Evolutionary conservation across 1,139 yeast species (phyloP).

Genomic region (Hansenula sp.): DNA sequence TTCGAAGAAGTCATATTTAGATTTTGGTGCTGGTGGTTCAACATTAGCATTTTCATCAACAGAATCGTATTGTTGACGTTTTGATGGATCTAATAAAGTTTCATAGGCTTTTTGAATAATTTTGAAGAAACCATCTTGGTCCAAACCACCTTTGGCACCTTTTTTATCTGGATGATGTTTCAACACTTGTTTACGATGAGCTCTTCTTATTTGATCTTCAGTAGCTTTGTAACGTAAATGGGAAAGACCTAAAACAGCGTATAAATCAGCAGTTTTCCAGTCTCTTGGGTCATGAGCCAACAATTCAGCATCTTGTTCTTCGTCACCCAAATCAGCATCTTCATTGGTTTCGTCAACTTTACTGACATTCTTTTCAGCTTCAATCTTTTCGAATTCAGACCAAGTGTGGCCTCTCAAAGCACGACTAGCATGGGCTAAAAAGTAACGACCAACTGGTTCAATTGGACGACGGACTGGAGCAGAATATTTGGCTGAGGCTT

Average conservation of each 20-base stretch:
- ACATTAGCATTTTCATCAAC: conserved; percentile 89
- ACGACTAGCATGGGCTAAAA: conserved; percentile 96
- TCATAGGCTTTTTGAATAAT: conserved; percentile 96
- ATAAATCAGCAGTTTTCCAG: conserved; percentile 95
- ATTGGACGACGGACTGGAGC: conserved; percentile 79
- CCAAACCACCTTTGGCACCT: conserved; percentile 79
- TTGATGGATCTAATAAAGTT: conserved; percentile 75
- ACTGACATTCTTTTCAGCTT: conserved; percentile 86
- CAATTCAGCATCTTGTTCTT: conserved; percentile 62
- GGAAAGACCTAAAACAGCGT: conserved; percentile 91
- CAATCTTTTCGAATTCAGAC: conserved; percentile 94
- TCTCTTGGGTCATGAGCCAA: conserved; percentile 92
- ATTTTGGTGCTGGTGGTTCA: conserved; percentile 65
- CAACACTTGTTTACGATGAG: conserved; percentile 94
- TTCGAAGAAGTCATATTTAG: conserved; percentile 75
- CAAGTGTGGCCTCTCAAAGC: conserved; percentile 95
- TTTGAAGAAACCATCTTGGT: conserved; percentile 96
- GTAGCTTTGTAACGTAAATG: conserved; percentile 89
- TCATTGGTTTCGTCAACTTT: conserved; percentile 64
- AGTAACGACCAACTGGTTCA: conserved; percentile 96
- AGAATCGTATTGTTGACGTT: conserved; percentile 92
- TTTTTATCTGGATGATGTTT: conserved; percentile 98
- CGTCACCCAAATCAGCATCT: conserved; percentile 74
- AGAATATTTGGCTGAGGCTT: conserved; percentile 47
- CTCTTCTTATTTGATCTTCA: conserved; percentile 90